These are phyloP conservation scores for Beta macrorhiza DNA, from an alignment of 179 eudicot species.

Conservation along the genomic window DNA sequence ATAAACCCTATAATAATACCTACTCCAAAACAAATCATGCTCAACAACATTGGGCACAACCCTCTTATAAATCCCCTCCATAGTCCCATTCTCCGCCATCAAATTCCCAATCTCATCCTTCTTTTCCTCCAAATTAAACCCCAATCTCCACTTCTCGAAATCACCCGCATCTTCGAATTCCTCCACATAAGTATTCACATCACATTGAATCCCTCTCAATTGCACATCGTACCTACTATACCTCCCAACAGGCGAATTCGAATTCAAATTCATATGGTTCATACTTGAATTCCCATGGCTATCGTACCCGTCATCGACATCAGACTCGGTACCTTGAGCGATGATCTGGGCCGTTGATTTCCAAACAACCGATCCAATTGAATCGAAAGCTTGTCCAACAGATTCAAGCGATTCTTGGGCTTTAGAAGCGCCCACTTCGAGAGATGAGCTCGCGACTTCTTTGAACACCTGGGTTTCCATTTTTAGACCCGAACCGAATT, in stretches of 20 bases:
- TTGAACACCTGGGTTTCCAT: constrained; percentile 55
- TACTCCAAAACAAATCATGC: constrained; percentile 59
- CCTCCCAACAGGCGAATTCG: constrained; percentile 26
- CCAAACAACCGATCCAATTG: constrained; percentile 41
- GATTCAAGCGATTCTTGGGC: constrained; percentile 62
- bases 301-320: constrained; percentile 14
- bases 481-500: constrained; percentile 59
- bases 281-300: no score
- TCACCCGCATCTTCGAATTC: constrained; percentile 61
- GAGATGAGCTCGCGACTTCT: constrained; percentile 55
- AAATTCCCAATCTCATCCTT: constrained; percentile 47
- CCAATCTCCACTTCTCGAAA: constrained; percentile 56
- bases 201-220: constrained; percentile 52
- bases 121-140: constrained; percentile 52
- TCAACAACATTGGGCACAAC: constrained; percentile 59
- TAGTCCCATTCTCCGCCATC: constrained; percentile 43
- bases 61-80: constrained; percentile 45
- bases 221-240: constrained; percentile 66
- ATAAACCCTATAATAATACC: constrained; percentile 66
- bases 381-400: constrained; percentile 45
- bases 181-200: constrained; percentile 47
- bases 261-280: neutral
- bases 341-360: constrained; percentile 55
- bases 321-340: constrained; percentile 50
- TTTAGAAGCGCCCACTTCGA: constrained; percentile 61